Conservation (phyloP, 2,329 filamentous ascomycete genomes). For the Clonostachys rosea region DNA sequence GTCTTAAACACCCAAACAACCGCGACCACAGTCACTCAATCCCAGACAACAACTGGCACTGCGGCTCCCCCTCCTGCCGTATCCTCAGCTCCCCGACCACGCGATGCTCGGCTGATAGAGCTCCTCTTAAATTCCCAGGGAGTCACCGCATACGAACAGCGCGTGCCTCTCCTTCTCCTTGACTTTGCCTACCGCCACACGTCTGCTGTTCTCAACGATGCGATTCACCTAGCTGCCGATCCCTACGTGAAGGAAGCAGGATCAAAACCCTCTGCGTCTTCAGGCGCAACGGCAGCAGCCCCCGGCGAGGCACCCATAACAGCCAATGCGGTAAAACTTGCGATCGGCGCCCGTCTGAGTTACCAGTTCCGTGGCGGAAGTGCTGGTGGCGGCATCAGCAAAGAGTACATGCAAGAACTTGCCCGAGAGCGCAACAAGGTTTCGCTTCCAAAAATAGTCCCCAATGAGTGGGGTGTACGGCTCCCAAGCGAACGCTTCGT, state of each 20-base stretch:
- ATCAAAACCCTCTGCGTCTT: conserved; percentile 40
- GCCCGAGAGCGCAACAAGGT: conserved; percentile 67
- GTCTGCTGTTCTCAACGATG: conserved; percentile 65
- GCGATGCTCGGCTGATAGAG: conserved; percentile 76
- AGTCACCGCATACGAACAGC: conserved; percentile 75
- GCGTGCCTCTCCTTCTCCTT: conserved; percentile 76
- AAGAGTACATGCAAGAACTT: conserved; percentile 75
- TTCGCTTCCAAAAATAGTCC: conserved; percentile 56
- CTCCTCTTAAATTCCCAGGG: conserved; percentile 75
- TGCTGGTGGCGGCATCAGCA: conserved; percentile 51
- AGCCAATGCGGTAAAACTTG: conserved; percentile 66
- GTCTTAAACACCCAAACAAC: conserved; percentile 26
- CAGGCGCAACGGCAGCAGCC: conserved; percentile 40
- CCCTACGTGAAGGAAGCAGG: conserved; percentile 60
- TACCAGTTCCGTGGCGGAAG: conserved; percentile 62
- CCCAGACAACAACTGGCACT: conserved; percentile 10
- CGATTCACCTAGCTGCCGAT: conserved; percentile 63
- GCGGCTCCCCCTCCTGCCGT: conserved; percentile 15
- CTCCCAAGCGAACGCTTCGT: conserved; percentile 66
- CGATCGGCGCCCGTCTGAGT: conserved; percentile 62
- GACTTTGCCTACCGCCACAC: conserved; percentile 86
- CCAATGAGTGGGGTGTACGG: conserved; percentile 63
- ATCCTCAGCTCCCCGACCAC: conserved; percentile 53
- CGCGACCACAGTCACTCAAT: conserved; percentile 14
- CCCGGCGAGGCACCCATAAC: conserved; percentile 53